These are phyloP conservation scores for Schwanniomyces vanrijiae DNA, from an alignment of 805 yeast genomes.

Conservation along the genomic window DNA sequence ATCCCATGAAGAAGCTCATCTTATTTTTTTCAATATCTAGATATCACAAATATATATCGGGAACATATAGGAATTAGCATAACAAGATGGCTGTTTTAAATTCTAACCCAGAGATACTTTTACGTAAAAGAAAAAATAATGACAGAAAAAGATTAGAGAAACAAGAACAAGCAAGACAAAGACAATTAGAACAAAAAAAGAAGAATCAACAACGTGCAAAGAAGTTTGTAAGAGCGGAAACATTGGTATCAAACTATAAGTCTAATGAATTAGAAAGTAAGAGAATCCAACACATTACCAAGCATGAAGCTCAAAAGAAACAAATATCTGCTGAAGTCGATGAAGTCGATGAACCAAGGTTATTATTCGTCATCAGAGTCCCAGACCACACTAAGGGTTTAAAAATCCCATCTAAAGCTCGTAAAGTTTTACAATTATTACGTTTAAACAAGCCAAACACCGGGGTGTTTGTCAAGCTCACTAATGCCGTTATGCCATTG, in stretches of 20 bases:
- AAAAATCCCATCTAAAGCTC: slow-evolving; percentile 64
- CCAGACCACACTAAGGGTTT: slow-evolving; percentile 60
- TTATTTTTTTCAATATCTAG: neutral
- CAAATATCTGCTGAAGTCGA: slow-evolving; percentile 36
- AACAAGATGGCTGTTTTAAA: slow-evolving; percentile 47
- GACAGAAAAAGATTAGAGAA: slow-evolving; percentile 72
- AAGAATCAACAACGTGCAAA: slow-evolving; percentile 45
- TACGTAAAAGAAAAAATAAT: slow-evolving; percentile 76
- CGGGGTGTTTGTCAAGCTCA: slow-evolving; percentile 71
- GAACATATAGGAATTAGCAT: neutral
- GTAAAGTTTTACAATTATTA: slow-evolving; percentile 56
- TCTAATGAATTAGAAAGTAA: slow-evolving; percentile 67
- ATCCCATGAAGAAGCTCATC: slow-evolving; percentile 4
- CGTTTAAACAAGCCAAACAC: slow-evolving; percentile 60
- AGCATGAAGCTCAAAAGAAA: slow-evolving; percentile 47
- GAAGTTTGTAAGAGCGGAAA: slow-evolving; percentile 72
- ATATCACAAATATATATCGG: neutral
- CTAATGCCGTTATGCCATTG: slow-evolving; percentile 58
- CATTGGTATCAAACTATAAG: slow-evolving; percentile 63
- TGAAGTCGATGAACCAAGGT: slow-evolving; percentile 34
- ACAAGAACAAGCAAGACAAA: slow-evolving; percentile 61
- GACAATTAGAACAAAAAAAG: slow-evolving; percentile 43
- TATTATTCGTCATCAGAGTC: slow-evolving; percentile 67
- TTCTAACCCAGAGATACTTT: slow-evolving; percentile 73
- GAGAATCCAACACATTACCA: slow-evolving; percentile 63